phyloP scores from a whole-genome alignment of 1,139 yeast species.

The Blastobotrys illinoisensis region DNA sequence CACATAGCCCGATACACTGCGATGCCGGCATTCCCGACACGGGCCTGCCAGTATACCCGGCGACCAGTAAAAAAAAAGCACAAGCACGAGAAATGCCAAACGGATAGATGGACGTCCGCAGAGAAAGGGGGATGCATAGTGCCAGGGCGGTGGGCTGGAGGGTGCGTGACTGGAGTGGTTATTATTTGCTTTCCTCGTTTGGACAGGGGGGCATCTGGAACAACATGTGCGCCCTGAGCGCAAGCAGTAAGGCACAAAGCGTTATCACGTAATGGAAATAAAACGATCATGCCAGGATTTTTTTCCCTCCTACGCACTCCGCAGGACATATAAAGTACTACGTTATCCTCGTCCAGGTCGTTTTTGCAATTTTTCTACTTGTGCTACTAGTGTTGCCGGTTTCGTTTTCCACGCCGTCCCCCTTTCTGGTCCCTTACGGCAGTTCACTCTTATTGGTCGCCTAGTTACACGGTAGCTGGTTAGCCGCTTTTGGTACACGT shows the following conservation, averaged over 20 bases:
- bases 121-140: no score
- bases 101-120: no score
- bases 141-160: neutral
- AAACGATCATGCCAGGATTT: neutral
- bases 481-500: no score
- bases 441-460: no score
- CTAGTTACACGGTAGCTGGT: no score
- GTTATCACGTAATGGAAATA: neutral
- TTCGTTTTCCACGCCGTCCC: no score
- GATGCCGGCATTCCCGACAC: neutral
- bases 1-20: neutral
- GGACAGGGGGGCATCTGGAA: neutral
- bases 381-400: no score
- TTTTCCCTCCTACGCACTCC: neutral
- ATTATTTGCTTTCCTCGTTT: neutral
- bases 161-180: neutral
- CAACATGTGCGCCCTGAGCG: neutral
- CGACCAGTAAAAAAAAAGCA: no score
- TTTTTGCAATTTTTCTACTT: no score
- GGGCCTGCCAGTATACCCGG: no score
- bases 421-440: neutral
- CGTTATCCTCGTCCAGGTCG: neutral
- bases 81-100: no score
- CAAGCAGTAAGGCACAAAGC: neutral
- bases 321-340: neutral